phyloP scores from a whole-genome alignment of 192 early-diverging fungal species.

The Coemansia sp. region DNA sequence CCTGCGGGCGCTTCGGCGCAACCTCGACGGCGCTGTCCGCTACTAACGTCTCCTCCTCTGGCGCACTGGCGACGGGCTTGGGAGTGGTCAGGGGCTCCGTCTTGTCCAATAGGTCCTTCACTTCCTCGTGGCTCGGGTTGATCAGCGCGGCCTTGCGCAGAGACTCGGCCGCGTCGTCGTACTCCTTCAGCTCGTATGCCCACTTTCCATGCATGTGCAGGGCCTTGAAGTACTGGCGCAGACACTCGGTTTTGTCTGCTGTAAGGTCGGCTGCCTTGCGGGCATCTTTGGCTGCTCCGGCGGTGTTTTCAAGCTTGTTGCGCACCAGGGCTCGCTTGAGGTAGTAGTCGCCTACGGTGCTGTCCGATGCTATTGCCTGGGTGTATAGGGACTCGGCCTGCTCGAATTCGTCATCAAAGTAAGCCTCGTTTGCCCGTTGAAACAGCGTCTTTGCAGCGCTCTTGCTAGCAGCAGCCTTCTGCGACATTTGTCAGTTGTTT shows the following conservation, averaged over 20 bases:
- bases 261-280: slow-evolving; percentile 58
- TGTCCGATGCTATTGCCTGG: slow-evolving; percentile 63
- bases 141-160: slow-evolving; percentile 60
- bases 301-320: slow-evolving; percentile 62
- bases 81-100: slow-evolving; percentile 47
- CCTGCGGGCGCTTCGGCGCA: slow-evolving; percentile 18
- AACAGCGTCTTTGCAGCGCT: slow-evolving; percentile 33
- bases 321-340: slow-evolving; percentile 66
- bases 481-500: slow-evolving; percentile 4
- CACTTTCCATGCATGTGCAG: slow-evolving; percentile 63
- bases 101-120: slow-evolving; percentile 35
- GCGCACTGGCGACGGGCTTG: slow-evolving; percentile 14
- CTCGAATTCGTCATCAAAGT: slow-evolving; percentile 77
- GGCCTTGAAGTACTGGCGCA: slow-evolving; percentile 63
- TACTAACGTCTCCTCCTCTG: not conserved
- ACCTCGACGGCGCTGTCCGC: slow-evolving; percentile 2
- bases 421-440: slow-evolving; percentile 69
- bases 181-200: slow-evolving; percentile 58
- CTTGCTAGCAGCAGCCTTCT: slow-evolving; percentile 21
- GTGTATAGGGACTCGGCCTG: slow-evolving; percentile 69
- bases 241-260: slow-evolving; percentile 50
- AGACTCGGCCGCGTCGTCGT: slow-evolving; percentile 60
- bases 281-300: slow-evolving; percentile 68
- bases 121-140: slow-evolving; percentile 55
- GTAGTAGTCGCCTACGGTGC: slow-evolving; percentile 61